Percentiles rank a stretch among this genome's conserved stretches.
These are phyloP conservation scores for Leishmania mexicana DNA, from an alignment of 208 protist genomes.

Conservation along the genomic window DNA sequence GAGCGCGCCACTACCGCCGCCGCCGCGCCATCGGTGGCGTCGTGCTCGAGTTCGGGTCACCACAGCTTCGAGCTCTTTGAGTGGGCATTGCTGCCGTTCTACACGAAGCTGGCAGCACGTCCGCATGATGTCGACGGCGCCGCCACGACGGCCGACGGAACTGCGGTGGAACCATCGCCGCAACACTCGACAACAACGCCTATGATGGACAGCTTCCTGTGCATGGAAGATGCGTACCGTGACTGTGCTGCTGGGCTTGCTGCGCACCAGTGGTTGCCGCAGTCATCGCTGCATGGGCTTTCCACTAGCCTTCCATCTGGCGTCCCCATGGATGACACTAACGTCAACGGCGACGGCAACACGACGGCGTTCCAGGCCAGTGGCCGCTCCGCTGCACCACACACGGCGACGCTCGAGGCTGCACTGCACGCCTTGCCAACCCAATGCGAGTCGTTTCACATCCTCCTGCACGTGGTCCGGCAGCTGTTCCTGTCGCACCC, in stretches of 20 bases:
- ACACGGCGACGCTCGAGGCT: constrained; percentile 13
- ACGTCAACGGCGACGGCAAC: not conserved
- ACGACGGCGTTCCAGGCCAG: not conserved
- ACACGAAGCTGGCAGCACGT: constrained; percentile 16
- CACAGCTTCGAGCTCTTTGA: constrained; percentile 20
- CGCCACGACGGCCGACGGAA: not conserved
- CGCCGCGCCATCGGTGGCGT: not conserved
- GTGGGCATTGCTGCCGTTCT: constrained; percentile 32
- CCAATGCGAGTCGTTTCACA: constrained; percentile 4
- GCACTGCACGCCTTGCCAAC: constrained; percentile 10
- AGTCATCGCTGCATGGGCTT: not conserved
- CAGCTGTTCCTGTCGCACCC: constrained; percentile 15
- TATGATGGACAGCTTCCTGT: constrained; percentile 17
- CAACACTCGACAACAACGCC: not conserved
- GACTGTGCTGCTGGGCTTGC: not conserved
- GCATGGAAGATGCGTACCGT: constrained; percentile 12
- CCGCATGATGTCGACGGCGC: not conserved
- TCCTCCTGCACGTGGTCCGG: constrained; percentile 10
- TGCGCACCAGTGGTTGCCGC: not conserved
- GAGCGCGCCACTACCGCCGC: not conserved
- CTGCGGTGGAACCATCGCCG: not conserved
- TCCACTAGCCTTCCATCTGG: not conserved
- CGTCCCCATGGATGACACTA: not conserved
- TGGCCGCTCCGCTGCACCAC: not conserved
- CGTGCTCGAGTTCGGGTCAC: not conserved